phyloP scores from a whole-genome alignment of 2,329 filamentous ascomycete genomes.

The Pseudohalonectria lignicola region DNA sequence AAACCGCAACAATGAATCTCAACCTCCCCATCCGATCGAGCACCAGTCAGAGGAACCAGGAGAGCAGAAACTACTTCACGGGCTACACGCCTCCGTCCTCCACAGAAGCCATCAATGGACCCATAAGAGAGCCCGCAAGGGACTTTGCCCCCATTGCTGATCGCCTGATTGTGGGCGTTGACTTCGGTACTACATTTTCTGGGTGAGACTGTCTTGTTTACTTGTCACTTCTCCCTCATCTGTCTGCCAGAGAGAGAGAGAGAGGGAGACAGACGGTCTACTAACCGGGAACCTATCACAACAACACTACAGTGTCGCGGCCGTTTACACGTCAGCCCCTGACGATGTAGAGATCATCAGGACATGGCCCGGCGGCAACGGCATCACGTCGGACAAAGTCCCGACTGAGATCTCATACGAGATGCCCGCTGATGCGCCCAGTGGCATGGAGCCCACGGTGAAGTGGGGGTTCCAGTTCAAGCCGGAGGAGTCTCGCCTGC shows the following conservation, averaged over 20 bases:
- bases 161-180: constrained; percentile 64
- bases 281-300: too few species aligned
- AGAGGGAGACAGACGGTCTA: too few species aligned
- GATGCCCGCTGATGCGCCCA: constrained; percentile 22
- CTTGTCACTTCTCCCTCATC: neutral
- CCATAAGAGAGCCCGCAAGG: constrained; percentile 42
- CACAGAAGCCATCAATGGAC: constrained; percentile 52
- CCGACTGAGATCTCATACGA: constrained; percentile 67
- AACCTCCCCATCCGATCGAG: constrained; percentile 34
- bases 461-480: constrained; percentile 82
- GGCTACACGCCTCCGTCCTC: constrained; percentile 37
- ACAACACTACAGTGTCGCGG: constrained; percentile 46
- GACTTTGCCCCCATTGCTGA: constrained; percentile 44
- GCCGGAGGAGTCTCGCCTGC: constrained; percentile 62
- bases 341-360: constrained; percentile 79
- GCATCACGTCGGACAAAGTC: constrained; percentile 81
- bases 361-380: constrained; percentile 73
- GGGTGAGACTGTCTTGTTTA: constrained; percentile 38
- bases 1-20: constrained; percentile 30
- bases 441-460: constrained; percentile 33
- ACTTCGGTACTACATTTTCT: constrained; percentile 78
- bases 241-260: constrained; percentile 6
- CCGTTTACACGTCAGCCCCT: constrained; percentile 63
- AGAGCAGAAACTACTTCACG: constrained; percentile 45
- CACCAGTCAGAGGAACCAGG: constrained; percentile 38